phyloP scores from a whole-genome alignment of 116 monocot species.

The Dioscorea cayenensis region DNA sequence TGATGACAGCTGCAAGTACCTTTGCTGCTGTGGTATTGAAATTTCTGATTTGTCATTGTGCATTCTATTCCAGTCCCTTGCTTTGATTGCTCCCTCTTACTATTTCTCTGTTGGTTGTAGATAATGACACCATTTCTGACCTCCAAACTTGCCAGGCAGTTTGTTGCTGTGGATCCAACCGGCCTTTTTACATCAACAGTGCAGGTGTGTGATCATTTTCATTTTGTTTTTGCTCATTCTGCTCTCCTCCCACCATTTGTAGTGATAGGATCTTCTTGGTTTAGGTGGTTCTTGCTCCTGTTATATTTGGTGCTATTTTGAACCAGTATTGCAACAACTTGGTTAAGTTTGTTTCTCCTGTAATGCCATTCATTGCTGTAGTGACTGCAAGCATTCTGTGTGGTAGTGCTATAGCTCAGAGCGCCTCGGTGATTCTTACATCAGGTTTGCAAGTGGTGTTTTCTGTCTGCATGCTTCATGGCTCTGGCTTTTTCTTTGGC shows the following conservation, averaged over 20 bases:
- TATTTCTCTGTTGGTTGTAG: slow-evolving; percentile 22
- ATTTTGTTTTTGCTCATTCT: neutral
- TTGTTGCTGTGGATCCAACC: slow-evolving; percentile 77
- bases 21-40: slow-evolving; percentile 68
- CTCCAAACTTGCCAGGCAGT: slow-evolving; percentile 91
- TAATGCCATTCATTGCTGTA: slow-evolving; percentile 87
- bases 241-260: neutral
- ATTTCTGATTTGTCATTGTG: neutral
- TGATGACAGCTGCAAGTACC: slow-evolving; percentile 92
- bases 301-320: slow-evolving; percentile 66
- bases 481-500: slow-evolving; percentile 69
- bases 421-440: slow-evolving; percentile 69
- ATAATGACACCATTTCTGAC: slow-evolving; percentile 58
- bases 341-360: slow-evolving; percentile 66
- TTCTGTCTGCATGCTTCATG: slow-evolving; percentile 55
- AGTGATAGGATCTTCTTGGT: neutral
- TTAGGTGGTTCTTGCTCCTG: slow-evolving; percentile 93
- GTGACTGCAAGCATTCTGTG: slow-evolving; percentile 71
- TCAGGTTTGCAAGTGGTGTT: slow-evolving; percentile 73
- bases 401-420: slow-evolving; percentile 88
- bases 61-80: neutral
- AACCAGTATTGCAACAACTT: slow-evolving; percentile 75
- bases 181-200: slow-evolving; percentile 82
- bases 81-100: neutral
- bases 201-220: slow-evolving; percentile 36